These are phyloP conservation scores for Colletotrichum sublineola DNA, from an alignment of 2,329 filamentous ascomycete genomes.

Conservation along the genomic window DNA sequence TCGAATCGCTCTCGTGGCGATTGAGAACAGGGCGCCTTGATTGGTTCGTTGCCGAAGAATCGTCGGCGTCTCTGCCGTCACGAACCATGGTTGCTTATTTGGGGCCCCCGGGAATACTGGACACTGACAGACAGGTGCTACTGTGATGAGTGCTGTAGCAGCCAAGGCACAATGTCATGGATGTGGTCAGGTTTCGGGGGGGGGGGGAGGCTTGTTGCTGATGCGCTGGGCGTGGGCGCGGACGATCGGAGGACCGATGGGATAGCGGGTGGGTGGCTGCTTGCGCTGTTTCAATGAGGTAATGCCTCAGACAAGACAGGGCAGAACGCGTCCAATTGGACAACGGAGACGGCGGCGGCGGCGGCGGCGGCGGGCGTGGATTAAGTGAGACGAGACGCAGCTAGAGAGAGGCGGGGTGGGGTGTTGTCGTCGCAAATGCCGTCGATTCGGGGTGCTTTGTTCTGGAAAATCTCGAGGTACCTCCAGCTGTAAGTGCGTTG, in stretches of 20 bases:
- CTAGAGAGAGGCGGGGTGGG: not conserved
- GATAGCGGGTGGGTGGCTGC: slow-evolving; percentile 27
- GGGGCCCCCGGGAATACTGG: slow-evolving; percentile 1
- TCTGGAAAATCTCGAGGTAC: not conserved
- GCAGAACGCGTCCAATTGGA: slow-evolving; percentile 24
- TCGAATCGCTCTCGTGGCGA: slow-evolving; percentile 54
- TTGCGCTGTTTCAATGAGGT: slow-evolving; percentile 32
- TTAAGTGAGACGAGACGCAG: slow-evolving; percentile 10
- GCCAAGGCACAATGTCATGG: slow-evolving; percentile 19
- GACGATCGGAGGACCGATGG: slow-evolving; percentile 31
- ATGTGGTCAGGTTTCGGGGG: slow-evolving; percentile 24
- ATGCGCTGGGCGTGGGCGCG: slow-evolving; percentile 29
- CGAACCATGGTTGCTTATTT: slow-evolving; percentile 53
- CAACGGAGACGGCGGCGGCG: not conserved
- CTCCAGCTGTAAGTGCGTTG: too few species aligned
- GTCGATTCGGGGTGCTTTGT: not conserved
- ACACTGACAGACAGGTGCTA: not conserved
- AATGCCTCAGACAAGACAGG: slow-evolving; percentile 26
- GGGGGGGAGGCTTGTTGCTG: slow-evolving; percentile 25
- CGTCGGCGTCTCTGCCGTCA: slow-evolving; percentile 61
- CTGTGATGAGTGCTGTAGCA: slow-evolving; percentile 6
- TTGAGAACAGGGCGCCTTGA: slow-evolving; percentile 64
- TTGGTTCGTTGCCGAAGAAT: slow-evolving; percentile 64
- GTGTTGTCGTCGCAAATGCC: not conserved
- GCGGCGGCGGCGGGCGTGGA: not conserved